Evolutionary conservation across 768 basidiomycete genomes (phyloP).

Genomic region (Rubroboletus pulcherrimus): DNA sequence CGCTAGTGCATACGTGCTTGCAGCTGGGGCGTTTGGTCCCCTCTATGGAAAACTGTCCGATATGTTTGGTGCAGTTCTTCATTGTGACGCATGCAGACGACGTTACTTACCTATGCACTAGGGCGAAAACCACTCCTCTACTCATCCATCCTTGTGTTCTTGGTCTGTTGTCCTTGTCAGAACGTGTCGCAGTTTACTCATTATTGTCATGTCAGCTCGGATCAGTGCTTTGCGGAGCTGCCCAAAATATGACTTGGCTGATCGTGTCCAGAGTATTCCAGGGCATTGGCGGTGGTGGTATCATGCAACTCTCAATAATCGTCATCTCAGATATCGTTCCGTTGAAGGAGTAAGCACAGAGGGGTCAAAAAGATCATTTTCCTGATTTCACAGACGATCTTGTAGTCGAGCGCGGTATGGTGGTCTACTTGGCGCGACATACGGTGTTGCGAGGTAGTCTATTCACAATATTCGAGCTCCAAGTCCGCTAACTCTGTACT

Average conservation of each 20-base stretch:
- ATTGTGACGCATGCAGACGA: not conserved
- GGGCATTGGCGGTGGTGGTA: slow-evolving; percentile 78
- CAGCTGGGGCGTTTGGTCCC: slow-evolving; percentile 61
- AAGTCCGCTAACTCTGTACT: not conserved
- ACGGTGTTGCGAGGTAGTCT: slow-evolving; percentile 56
- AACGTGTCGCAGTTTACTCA: not conserved
- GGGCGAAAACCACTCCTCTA: slow-evolving; percentile 72
- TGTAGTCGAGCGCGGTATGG: slow-evolving; percentile 71
- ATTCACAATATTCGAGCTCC: not conserved
- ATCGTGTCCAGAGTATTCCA: slow-evolving; percentile 74
- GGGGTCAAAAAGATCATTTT: not conserved
- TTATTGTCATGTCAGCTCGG: slow-evolving; percentile 45
- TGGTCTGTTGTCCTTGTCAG: slow-evolving; percentile 40
- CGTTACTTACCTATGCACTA: slow-evolving; percentile 11
- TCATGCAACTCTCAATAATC: slow-evolving; percentile 71
- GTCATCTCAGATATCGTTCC: slow-evolving; percentile 81
- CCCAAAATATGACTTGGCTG: slow-evolving; percentile 74
- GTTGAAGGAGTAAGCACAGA: slow-evolving; percentile 56
- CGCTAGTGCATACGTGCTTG: slow-evolving; percentile 68
- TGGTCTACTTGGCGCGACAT: slow-evolving; percentile 70
- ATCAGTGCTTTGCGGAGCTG: slow-evolving; percentile 76
- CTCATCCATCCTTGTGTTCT: slow-evolving; percentile 57
- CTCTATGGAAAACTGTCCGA: slow-evolving; percentile 77
- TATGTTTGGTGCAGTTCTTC: slow-evolving; percentile 32
- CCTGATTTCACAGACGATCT: slow-evolving; percentile 12